phyloP scores from a whole-genome alignment of 2,329 filamentous ascomycete species.

The Xylaria polymorpha region DNA sequence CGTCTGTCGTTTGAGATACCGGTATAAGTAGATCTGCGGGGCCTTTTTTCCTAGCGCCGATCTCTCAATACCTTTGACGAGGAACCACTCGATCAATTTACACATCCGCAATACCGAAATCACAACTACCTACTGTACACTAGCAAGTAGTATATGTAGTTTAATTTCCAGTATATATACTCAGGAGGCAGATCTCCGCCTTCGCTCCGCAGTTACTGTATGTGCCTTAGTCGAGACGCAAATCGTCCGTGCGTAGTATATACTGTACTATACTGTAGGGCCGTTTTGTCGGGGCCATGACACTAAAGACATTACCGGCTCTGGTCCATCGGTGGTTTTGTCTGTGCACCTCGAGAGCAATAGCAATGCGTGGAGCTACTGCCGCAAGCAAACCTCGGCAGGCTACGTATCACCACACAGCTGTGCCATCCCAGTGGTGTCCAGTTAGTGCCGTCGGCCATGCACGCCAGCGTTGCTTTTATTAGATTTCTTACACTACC shows the following conservation, averaged over 20 bases:
- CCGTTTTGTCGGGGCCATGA: background rate
- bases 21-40: constrained; percentile 24
- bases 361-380: constrained; percentile 1
- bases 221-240: constrained; percentile 14
- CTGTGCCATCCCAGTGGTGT: constrained; percentile 4
- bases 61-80: constrained; percentile 15
- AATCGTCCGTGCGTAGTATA: constrained; percentile 3
- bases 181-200: background rate
- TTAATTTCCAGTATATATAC: background rate
- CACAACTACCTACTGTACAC: background rate
- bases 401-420: constrained; percentile 10
- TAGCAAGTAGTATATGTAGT: background rate
- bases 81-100: background rate
- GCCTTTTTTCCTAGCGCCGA: constrained; percentile 21
- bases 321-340: constrained; percentile 30
- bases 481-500: constrained; percentile 21
- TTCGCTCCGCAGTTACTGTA: constrained; percentile 11
- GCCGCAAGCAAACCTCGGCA: constrained; percentile 18
- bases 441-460: constrained; percentile 13
- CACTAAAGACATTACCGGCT: constrained; percentile 16
- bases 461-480: constrained; percentile 31
- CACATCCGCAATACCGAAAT: background rate
- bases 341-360: constrained; percentile 12
- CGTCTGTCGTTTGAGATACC: constrained; percentile 3
- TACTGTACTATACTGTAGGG: background rate